Base-by-base conservation (phyloP, 306 rosid species). In the Vigna nakashimae region DNA sequence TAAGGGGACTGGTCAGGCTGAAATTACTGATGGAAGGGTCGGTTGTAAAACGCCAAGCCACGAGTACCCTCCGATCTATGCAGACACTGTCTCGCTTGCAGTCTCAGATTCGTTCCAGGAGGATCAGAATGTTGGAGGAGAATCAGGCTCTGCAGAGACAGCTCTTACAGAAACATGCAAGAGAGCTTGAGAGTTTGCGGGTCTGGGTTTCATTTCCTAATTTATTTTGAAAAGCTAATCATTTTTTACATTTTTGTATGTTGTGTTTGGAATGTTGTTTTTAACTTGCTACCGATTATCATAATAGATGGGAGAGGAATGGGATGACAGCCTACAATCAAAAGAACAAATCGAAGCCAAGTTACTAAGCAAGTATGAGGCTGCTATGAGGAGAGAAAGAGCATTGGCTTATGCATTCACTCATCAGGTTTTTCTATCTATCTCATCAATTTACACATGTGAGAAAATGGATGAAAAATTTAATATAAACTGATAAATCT, bases 241-340 rank as follows among this genome's bases (percentile, higher is more conserved):
- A 46, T n/a, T 4, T 59, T 65, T 59, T 55, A 48, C 53, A 13
- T 32, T 69, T 71, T 65, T 20, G 34, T 59, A 43, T 48, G 58
- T 69, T 45, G 73, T n/a, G 48, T 72, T 79, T 71, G 72, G 48
- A 52, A 56, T 48, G 77, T 7, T 34, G 2, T 42, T 42, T 51
- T 76, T 79, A 75, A 85, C 72, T 65, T 49, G 53, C 77, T 48
- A 55, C 71, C 49, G 72, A 69, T 74, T 71, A 3, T 72, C 82
- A 65, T 66, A 20, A 79, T 89, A 96, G 99, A 89, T 91, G 78
- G 99, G 90, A 67, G 99, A 92, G 86, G 97, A 91, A 86, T 96
- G 99, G 99, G 99, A 96, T 85, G 93, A 88, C 84, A 96, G 98
- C 90, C 24, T 88, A 34, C 98, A 92, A 82, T 96, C 99, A 43